Evolutionary conservation across 805 yeast genomes (phyloP).

Genomic region (Scheffersomyces amazonensis): DNA sequence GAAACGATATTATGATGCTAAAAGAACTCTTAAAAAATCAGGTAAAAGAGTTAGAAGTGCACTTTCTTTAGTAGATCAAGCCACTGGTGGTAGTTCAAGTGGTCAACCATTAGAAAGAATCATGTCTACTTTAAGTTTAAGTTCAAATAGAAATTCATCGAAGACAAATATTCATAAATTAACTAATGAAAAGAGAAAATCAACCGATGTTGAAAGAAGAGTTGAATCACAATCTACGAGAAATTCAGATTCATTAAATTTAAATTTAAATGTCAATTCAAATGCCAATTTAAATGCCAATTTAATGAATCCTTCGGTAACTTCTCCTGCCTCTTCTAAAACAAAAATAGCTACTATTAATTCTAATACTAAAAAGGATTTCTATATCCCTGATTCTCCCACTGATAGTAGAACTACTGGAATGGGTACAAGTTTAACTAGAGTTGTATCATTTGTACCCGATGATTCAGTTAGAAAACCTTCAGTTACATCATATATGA

Average conservation of each 20-base stretch:
- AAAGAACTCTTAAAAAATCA: slow-evolving; percentile 26
- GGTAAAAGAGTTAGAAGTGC: slow-evolving; percentile 35
- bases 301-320: not conserved
- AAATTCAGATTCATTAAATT: not conserved
- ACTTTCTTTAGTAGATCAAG: slow-evolving; percentile 31
- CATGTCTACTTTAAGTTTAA: slow-evolving; percentile 32
- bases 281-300: too few species aligned
- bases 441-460: slow-evolving; percentile 18
- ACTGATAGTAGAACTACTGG: not conserved
- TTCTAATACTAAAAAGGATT: not conserved
- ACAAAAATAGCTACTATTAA: not conserved
- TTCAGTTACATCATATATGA: slow-evolving; percentile 11
- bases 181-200: slow-evolving; percentile 2
- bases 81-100: slow-evolving; percentile 4
- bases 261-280: too few species aligned
- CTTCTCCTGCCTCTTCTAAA: not conserved
- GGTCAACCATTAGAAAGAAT: slow-evolving; percentile 38
- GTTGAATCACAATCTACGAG: slow-evolving; percentile 3
- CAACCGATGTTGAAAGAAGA: slow-evolving; percentile 4
- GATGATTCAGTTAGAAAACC: slow-evolving; percentile 10
- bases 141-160: slow-evolving; percentile 17
- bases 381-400: slow-evolving; percentile 3
- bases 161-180: slow-evolving; percentile 6
- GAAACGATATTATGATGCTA: slow-evolving; percentile 30
- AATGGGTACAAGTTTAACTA: slow-evolving; percentile 5